phyloP scores from a whole-genome alignment of 2,329 filamentous ascomycete genomes.

The Neopestalotiopsis sp. region DNA sequence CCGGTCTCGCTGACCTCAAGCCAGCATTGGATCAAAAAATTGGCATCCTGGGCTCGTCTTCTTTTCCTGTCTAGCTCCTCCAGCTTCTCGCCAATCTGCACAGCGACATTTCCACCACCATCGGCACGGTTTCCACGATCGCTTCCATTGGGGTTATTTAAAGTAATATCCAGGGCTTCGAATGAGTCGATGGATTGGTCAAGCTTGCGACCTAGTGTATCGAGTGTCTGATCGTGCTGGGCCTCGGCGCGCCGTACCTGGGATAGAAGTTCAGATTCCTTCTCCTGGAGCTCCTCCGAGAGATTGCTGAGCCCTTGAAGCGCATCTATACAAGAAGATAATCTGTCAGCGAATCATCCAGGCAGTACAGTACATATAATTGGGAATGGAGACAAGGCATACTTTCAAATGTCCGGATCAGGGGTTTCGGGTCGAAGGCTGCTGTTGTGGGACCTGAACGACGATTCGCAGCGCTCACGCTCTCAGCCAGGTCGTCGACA shows the following conservation, averaged over 20 bases:
- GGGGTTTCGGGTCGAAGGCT: slow-evolving; percentile 90
- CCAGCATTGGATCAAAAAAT: slow-evolving; percentile 97
- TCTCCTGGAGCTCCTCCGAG: slow-evolving; percentile 84
- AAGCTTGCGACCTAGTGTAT: slow-evolving; percentile 85
- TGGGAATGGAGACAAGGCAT: slow-evolving; percentile 28
- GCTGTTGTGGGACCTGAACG: slow-evolving; percentile 72
- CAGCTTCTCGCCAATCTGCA: slow-evolving; percentile 91
- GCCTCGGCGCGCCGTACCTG: slow-evolving; percentile 90
- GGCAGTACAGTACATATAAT: neutral
- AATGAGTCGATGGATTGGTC: slow-evolving; percentile 93
- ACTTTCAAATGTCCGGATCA: slow-evolving; percentile 94
- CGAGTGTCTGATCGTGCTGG: slow-evolving; percentile 90
- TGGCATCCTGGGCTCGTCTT: slow-evolving; percentile 87
- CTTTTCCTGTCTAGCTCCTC: slow-evolving; percentile 95
- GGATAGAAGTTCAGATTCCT: slow-evolving; percentile 88
- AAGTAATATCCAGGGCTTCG: slow-evolving; percentile 82
- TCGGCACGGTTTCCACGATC: slow-evolving; percentile 56
- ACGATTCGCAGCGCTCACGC: slow-evolving; percentile 77
- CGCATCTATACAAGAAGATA: slow-evolving; percentile 51
- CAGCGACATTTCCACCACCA: slow-evolving; percentile 82
- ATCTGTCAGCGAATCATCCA: neutral
- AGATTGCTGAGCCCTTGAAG: slow-evolving; percentile 72
- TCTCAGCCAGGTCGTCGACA: slow-evolving; percentile 89
- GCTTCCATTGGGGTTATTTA: slow-evolving; percentile 65
- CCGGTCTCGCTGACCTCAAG: slow-evolving; percentile 91